Evolutionary conservation across 2,329 filamentous ascomycete species (phyloP).

Genomic region (Beauveria sp.): DNA sequence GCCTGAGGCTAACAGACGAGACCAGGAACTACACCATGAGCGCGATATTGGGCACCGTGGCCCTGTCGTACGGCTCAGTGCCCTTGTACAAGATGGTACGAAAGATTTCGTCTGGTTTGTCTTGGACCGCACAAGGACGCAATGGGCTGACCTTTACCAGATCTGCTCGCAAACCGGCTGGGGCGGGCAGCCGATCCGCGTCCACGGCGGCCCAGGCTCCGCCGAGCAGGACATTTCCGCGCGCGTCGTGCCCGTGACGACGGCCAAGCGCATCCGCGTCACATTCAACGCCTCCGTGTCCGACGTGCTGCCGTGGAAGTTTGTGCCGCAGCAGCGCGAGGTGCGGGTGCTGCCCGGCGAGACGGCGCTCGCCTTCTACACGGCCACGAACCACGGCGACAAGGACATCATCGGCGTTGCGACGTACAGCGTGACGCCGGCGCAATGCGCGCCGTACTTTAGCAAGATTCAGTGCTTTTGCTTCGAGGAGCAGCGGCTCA

Average conservation of each 20-base stretch:
- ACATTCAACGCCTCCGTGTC: slow-evolving; percentile 96
- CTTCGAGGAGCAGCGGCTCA: slow-evolving; percentile 92
- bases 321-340: slow-evolving; percentile 91
- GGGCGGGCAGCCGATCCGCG: slow-evolving; percentile 87
- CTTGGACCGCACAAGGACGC: neutral
- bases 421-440: slow-evolving; percentile 94
- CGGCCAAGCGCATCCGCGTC: slow-evolving; percentile 79
- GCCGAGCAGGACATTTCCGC: slow-evolving; percentile 56
- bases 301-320: slow-evolving; percentile 95
- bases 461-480: slow-evolving; percentile 99
- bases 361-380: slow-evolving; percentile 96
- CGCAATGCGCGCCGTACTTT: slow-evolving; percentile 93
- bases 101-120: neutral
- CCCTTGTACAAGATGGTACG: slow-evolving; percentile 80
- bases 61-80: slow-evolving; percentile 74
- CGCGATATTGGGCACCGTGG: slow-evolving; percentile 70
- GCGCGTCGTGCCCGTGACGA: slow-evolving; percentile 72
- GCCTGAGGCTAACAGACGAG: neutral
- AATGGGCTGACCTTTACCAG: slow-evolving; percentile 28
- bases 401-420: slow-evolving; percentile 96
- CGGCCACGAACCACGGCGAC: slow-evolving; percentile 82
- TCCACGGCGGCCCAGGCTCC: slow-evolving; percentile 49
- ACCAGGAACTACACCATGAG: slow-evolving; percentile 66
- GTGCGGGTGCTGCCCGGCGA: slow-evolving; percentile 92
- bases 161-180: slow-evolving; percentile 83